Evolutionary conservation across 2,329 filamentous ascomycete genomes (phyloP).

Genomic region (Boeremia lycopersici): DNA sequence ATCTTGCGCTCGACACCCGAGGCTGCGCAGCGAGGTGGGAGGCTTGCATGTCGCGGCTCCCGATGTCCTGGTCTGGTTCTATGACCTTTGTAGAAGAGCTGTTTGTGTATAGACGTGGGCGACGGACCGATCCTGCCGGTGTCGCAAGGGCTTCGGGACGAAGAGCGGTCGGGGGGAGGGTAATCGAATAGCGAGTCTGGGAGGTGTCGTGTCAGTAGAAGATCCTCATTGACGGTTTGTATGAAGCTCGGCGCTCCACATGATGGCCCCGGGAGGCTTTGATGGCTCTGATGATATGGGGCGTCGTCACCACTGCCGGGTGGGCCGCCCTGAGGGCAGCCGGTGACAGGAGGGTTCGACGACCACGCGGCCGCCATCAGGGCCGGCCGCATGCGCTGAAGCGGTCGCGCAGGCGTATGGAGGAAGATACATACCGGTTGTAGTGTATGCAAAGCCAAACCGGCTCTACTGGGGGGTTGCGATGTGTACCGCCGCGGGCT

Average conservation of each 20-base stretch:
- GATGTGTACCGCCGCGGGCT: constrained; percentile 46
- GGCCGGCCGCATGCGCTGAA: constrained; percentile 15
- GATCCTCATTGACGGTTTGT: constrained; percentile 24
- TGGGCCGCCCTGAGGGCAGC: constrained; percentile 39
- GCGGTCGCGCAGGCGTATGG: constrained; percentile 41
- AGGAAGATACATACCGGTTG: constrained; percentile 44
- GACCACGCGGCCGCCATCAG: constrained; percentile 26
- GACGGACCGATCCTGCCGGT: constrained; percentile 47
- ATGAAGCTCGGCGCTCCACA: constrained; percentile 25
- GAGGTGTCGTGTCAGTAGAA: constrained; percentile 28
- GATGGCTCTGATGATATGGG: constrained; percentile 30
- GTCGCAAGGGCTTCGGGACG: constrained; percentile 46
- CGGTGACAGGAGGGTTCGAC: constrained; percentile 33
- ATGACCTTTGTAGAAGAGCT: constrained; percentile 28
- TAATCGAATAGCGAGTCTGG: constrained; percentile 30
- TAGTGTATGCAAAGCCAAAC: constrained; percentile 30
- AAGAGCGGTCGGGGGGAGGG: constrained; percentile 40
- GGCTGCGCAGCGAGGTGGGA: constrained; percentile 39
- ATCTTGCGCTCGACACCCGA: constrained; percentile 33
- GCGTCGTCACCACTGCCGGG: constrained; percentile 40
- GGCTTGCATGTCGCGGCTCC: constrained; percentile 37
- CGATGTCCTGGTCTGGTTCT: constrained; percentile 11
- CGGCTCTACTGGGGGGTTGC: constrained; percentile 35
- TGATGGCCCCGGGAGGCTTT: constrained; percentile 24
- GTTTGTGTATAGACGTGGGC: constrained; percentile 26